Evolutionary conservation across 306 rosid species (phyloP).

Genomic region (Dalbergia cochinchinensis): DNA sequence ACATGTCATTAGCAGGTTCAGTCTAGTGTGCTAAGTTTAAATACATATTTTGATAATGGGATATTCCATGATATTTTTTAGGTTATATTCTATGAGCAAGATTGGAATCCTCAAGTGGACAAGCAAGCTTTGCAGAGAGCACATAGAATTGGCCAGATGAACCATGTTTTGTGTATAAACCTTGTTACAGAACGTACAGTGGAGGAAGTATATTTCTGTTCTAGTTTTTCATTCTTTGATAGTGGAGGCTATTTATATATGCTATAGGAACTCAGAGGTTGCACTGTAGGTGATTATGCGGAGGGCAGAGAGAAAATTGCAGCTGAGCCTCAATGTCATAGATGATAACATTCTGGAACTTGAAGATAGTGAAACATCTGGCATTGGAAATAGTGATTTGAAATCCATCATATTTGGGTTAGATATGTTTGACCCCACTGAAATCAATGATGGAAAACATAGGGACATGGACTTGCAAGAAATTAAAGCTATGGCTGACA

Average conservation of each 20-base stretch:
- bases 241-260: conserved; percentile 11
- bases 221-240: conserved; percentile 15
- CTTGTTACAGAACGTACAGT: conserved; percentile 76
- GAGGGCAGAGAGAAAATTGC: conserved; percentile 90
- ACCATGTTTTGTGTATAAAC: conserved; percentile 77
- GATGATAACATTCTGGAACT: conserved; percentile 68
- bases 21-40: conserved; percentile 19
- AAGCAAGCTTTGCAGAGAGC: conserved; percentile 96
- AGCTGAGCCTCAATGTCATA: conserved; percentile 78
- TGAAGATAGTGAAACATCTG: conserved; percentile 57
- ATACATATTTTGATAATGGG: conserved; percentile 33
- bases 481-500: conserved; percentile 74
- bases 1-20: conserved; percentile 7
- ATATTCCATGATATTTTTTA: conserved; percentile 44
- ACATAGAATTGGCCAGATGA: conserved; percentile 93
- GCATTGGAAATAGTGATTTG: conserved; percentile 70
- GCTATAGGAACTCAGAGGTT: conserved; percentile 42
- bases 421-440: conserved; percentile 68
- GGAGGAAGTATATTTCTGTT: conserved; percentile 76
- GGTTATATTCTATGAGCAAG: conserved; percentile 98
- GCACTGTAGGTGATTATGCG: conserved; percentile 81
- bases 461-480: conserved; percentile 61
- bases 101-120: conserved; percentile 99
- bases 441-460: conserved; percentile 50
- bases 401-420: conserved; percentile 86